Evolutionary conservation across 1,139 yeast species (phyloP), one percentile per base, ranked within the genome.

Genomic region (Diutina neorugosa): DNA sequence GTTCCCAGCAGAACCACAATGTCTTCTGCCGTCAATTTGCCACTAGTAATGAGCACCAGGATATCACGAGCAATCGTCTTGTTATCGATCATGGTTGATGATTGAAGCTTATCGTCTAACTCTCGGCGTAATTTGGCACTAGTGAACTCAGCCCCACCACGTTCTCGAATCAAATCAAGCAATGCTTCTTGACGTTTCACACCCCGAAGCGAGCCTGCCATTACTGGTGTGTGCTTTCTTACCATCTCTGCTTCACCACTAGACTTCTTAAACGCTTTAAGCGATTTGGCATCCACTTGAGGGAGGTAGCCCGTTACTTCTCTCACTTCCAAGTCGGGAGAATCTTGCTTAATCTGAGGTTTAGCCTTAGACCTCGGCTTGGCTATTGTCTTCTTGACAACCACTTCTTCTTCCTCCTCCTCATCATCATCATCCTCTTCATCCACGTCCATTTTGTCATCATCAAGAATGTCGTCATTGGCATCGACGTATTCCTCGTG

Each of bases 11-110:
- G 9, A n/a, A 27, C 40, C 23, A n/a, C 11, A 14, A 46, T 16
- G 4, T 27, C 40, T 14, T 23, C 27, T 1, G 27, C 50, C 14
- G 27, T 18, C 14, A 46, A 12, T 14, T 46, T 25, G 18, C 40
- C 40, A n/a, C 37, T 12, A 6, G 50, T 18, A n/a, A 46, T 18
- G 12, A 46, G 27, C 21, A 46, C 40, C 21, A 9, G 14, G 16
- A 46, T 46, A 46, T 46, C 50, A 11, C 50, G 19, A 1, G 50
- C 50, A 27, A 46, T 8, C 21, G 50, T 46, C 50, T 46, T 46
- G 40, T 46, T 46, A 12, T 46, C 50, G 14, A 27, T 25, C 16
- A 34, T n/a, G 4, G 50, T 46, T 11, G 21, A 5, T 7, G 21
- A 16, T 12, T 27, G n/a, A 6, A 46, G n/a, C 18, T 11, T 3